phyloP scores from a whole-genome alignment of 805 yeast species.

The Clavispora fructus region DNA sequence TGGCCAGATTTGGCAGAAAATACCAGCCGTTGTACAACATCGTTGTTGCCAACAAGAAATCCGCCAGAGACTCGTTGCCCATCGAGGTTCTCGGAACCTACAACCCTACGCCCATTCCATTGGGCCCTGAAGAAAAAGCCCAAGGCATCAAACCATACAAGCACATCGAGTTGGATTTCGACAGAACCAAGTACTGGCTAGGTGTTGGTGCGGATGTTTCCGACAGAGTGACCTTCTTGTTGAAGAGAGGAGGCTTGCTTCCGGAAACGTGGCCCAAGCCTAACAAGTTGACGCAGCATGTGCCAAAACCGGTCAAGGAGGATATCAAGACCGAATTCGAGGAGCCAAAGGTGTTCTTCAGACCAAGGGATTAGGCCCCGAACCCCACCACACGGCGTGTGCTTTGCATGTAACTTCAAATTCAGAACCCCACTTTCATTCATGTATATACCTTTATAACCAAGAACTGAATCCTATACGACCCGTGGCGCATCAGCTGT shows the following conservation, averaged over 20 bases:
- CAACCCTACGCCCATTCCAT: conserved; percentile 73
- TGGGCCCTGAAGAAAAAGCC: conserved; percentile 55
- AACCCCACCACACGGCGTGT: background rate
- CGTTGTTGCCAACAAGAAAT: conserved; percentile 71
- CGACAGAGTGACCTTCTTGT: conserved; percentile 68
- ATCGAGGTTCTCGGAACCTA: conserved; percentile 94
- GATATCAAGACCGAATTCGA: conserved; percentile 24
- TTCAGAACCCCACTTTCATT: background rate
- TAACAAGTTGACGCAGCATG: conserved; percentile 22
- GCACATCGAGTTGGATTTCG: conserved; percentile 79
- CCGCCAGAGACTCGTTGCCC: conserved; percentile 85
- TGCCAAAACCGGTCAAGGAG: conserved; percentile 25
- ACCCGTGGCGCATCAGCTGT: background rate
- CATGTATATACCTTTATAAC: conserved; percentile 1
- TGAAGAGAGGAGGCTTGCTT: conserved; percentile 73
- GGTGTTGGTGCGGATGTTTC: conserved; percentile 97
- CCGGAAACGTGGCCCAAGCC: conserved; percentile 58
- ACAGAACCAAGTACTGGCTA: conserved; percentile 90
- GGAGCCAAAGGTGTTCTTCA: conserved; percentile 27
- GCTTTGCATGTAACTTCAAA: conserved; percentile 1
- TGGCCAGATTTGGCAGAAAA: conserved; percentile 89
- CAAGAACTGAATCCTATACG: background rate
- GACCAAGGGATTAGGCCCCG: conserved; percentile 23
- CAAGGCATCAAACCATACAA: conserved; percentile 60
- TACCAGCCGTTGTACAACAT: conserved; percentile 87